A percentile compares a stretch with the other conserved stretches of the same genome.
These are phyloP conservation scores for Cryptosporidium baileyi DNA, from an alignment of 169 alveolate species.

Conservation along the genomic window DNA sequence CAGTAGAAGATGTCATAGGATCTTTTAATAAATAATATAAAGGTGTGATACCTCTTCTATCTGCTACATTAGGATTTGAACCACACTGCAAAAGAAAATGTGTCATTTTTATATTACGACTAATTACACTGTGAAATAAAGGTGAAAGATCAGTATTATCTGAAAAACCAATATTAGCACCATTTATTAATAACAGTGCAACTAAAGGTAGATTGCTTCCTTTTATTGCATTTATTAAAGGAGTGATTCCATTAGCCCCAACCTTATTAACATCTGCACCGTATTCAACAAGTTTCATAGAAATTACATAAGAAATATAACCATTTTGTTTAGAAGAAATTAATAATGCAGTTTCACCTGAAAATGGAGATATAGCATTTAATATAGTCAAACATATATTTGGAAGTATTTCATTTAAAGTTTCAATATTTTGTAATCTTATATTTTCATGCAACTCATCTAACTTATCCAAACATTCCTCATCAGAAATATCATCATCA, in stretches of 20 bases:
- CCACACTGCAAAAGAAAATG: conserved; percentile 43
- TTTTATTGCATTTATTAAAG: conserved; percentile 44
- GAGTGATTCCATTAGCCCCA: conserved; percentile 1
- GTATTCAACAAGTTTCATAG: conserved; percentile 11
- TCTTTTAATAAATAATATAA: conserved; percentile 24
- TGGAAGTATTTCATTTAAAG: background rate
- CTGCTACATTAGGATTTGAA: conserved; percentile 32
- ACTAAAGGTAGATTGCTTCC: conserved; percentile 51
- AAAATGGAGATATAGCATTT: conserved; percentile 1
- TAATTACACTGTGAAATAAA: conserved; percentile 30
- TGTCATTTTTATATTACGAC: conserved; percentile 24
- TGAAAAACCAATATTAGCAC: conserved; percentile 54
- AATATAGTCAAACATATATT: background rate
- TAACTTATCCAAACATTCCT: background rate
- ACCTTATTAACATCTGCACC: conserved; percentile 51
- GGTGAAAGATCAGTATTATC: conserved; percentile 44
- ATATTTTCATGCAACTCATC: conserved; percentile 55
- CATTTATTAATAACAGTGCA: conserved; percentile 14
- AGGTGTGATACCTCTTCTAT: conserved; percentile 46
- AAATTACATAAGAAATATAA: conserved; percentile 29
- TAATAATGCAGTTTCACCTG: conserved; percentile 45
- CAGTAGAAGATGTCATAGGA: conserved; percentile 17
- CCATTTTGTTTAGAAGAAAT: conserved; percentile 48
- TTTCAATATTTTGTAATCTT: conserved; percentile 17
- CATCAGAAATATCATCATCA: background rate